A percentile compares a stretch with the other conserved stretches of the same genome.
phyloP scores from a whole-genome alignment of 2,329 filamentous ascomycete species.

The Curvularia verruculosa region DNA sequence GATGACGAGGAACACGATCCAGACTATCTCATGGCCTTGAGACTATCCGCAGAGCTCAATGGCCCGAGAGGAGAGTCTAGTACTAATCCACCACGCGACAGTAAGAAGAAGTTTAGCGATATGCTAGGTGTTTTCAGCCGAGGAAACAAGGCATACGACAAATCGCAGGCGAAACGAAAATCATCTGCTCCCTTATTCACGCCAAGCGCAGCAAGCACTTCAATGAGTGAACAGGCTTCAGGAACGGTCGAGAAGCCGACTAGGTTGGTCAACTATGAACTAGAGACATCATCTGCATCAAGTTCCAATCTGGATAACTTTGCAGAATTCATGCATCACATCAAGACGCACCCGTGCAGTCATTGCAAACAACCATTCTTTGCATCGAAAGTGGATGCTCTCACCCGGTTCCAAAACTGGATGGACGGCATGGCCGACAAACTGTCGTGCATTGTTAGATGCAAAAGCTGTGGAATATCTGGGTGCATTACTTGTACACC shows the following conservation, averaged over 20 bases:
- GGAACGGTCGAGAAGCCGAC: background rate
- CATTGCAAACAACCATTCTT: conserved; percentile 19
- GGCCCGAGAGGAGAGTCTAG: conserved; percentile 1
- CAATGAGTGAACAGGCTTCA: too few species aligned
- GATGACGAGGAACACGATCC: background rate
- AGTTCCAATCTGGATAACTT: conserved; percentile 11
- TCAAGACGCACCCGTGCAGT: conserved; percentile 19
- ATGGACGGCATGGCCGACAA: conserved; percentile 6
- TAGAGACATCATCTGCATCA: conserved; percentile 6
- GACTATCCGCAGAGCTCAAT: conserved; percentile 15
- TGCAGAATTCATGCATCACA: conserved; percentile 17
- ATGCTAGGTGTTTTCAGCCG: conserved; percentile 14
- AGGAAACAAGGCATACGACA: background rate
- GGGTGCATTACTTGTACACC: conserved; percentile 29
- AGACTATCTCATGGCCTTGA: background rate
- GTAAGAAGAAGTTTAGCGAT: conserved; percentile 12
- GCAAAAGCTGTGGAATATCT: conserved; percentile 21
- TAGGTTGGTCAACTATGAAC: conserved; percentile 1
- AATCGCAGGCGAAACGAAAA: background rate
- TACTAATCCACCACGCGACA: background rate
- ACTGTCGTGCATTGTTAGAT: conserved; percentile 23
- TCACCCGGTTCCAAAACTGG: conserved; percentile 25
- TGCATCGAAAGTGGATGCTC: conserved; percentile 14
- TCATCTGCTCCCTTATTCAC: background rate
- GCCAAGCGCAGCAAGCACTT: background rate